A percentile compares a stretch with the other conserved stretches of the same genome.
phyloP scores from a whole-genome alignment of 495 filamentous ascomycete species.

The Cercophora newfieldiana region DNA sequence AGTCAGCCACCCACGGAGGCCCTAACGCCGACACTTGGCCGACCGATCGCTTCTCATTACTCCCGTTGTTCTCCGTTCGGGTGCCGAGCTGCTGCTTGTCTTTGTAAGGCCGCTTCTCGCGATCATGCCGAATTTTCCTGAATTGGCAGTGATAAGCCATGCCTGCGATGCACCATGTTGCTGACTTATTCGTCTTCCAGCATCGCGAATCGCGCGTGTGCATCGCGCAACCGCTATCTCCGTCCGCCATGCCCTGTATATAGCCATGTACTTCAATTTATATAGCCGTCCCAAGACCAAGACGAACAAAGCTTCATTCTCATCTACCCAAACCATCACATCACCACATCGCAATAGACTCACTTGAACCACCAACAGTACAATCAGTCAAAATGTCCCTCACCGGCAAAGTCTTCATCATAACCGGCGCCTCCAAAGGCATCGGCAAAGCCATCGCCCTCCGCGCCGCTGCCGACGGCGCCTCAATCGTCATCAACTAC shows the following conservation, averaged over 20 bases:
- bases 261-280: too few species aligned
- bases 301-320: too few species aligned
- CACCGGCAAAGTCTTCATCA: constrained; percentile 58
- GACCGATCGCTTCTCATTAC: background rate
- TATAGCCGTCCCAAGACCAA: too few species aligned
- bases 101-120: too few species aligned
- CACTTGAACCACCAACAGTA: too few species aligned
- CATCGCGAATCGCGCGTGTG: background rate
- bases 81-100: background rate
- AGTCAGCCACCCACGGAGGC: background rate
- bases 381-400: constrained; percentile 38
- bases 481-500: constrained; percentile 67
- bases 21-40: background rate
- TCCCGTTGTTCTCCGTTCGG: background rate
- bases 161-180: background rate
- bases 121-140: too few species aligned
- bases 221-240: too few species aligned
- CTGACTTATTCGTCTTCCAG: background rate
- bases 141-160: too few species aligned
- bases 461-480: constrained; percentile 57
- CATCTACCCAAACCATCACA: too few species aligned
- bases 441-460: constrained; percentile 63
- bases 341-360: too few species aligned
- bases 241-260: too few species aligned
- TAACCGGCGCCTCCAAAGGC: constrained; percentile 68